Evolutionary conservation across 2,329 filamentous ascomycete species (phyloP).

Genomic region (Botrytis paeoniae): DNA sequence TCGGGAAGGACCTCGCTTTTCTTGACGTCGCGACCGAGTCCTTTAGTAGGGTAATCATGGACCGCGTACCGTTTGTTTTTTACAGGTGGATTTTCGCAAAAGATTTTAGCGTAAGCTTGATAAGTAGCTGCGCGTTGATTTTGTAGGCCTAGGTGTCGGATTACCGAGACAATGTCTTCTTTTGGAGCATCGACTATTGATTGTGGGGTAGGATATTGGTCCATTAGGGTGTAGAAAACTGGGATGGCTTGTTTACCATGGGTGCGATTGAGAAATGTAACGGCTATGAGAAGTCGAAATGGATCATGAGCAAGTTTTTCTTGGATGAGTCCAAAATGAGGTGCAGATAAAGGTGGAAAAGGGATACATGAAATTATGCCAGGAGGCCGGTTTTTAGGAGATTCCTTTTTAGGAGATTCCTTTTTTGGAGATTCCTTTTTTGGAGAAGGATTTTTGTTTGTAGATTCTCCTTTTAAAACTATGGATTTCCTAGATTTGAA

Average conservation of each 20-base stretch:
- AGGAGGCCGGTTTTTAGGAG: conserved; percentile 27
- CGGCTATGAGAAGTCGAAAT: conserved; percentile 76
- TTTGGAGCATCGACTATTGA: conserved; percentile 57
- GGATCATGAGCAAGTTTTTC: conserved; percentile 72
- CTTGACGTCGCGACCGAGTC: conserved; percentile 48
- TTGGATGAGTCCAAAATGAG: conserved; percentile 76
- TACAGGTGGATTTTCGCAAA: conserved; percentile 59
- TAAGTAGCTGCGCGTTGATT: conserved; percentile 65
- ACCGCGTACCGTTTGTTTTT: conserved; percentile 56
- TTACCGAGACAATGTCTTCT: conserved; percentile 58
- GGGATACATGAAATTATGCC: conserved; percentile 51
- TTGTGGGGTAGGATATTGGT: conserved; percentile 63
- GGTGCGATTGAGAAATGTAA: conserved; percentile 83
- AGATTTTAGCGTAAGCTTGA: conserved; percentile 66
- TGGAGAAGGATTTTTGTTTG: not conserved
- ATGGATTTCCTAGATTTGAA: conserved; percentile 1
- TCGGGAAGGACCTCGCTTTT: conserved; percentile 48
- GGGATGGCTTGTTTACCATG: conserved; percentile 72
- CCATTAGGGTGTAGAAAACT: conserved; percentile 66
- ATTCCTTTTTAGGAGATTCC: not conserved
- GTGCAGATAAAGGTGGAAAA: conserved; percentile 64
- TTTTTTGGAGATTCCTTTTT: conserved; percentile 22
- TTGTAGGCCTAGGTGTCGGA: conserved; percentile 69
- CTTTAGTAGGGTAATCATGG: conserved; percentile 51
- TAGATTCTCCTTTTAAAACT: not conserved